phyloP scores from a whole-genome alignment of 768 basidiomycete species.

The Cystofilobasidium macerans region DNA sequence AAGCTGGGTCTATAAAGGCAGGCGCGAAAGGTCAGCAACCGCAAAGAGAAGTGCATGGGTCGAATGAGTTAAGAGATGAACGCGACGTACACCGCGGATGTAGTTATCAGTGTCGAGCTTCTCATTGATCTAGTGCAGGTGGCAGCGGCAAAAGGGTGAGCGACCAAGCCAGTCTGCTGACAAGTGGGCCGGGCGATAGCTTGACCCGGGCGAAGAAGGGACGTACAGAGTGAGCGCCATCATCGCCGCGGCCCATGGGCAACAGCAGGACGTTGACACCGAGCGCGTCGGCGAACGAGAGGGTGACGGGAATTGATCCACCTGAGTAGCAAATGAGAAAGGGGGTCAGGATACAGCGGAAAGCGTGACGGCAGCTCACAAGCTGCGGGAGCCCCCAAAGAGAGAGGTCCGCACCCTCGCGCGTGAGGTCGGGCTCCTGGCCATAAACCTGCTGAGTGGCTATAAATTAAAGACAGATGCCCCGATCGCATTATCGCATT shows the following conservation, averaged over 20 bases:
- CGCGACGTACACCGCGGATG: conserved; percentile 58
- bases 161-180: neutral
- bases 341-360: neutral
- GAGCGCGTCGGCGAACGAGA: conserved; percentile 82
- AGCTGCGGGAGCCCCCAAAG: too few relatives aligned
- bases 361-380: neutral
- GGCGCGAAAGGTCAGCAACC: neutral
- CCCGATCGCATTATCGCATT: too few relatives aligned
- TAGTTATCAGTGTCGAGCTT: conserved; percentile 86
- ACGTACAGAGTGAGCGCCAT: conserved; percentile 69
- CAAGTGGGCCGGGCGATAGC: neutral
- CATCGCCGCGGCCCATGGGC: conserved; percentile 77
- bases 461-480: too few relatives aligned
- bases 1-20: conserved; percentile 47
- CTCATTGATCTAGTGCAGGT: conserved; percentile 51
- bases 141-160: neutral
- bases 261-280: conserved; percentile 52
- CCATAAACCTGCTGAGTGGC: conserved; percentile 68
- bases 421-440: conserved; percentile 65
- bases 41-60: neutral
- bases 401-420: conserved; percentile 52
- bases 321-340: neutral
- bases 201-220: too few relatives aligned
- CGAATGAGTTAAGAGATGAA: conserved; percentile 2
- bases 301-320: conserved; percentile 83